Evolutionary conservation across 768 basidiomycete genomes (phyloP), one percentile per base, ranked within the genome.

Genomic region (Hericium erinaceus): DNA sequence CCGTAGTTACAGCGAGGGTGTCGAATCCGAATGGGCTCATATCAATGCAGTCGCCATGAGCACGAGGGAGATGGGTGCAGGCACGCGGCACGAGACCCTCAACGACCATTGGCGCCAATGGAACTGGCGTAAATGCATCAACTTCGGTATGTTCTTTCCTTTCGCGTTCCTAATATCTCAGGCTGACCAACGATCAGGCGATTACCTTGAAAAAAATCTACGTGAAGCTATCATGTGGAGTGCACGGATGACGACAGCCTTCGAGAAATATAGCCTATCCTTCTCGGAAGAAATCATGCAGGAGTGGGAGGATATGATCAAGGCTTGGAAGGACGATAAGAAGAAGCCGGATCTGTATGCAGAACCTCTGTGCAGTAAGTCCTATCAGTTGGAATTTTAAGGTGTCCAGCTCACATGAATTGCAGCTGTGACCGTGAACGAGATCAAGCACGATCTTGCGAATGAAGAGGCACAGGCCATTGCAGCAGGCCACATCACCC

Each of bases 41-140:
- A 56, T 57, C 3, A 64, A 63, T 46, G 50, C 37, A 0, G 16
- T 59, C 9, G 20, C 60, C 7, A 15, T 54, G 3, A 57, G 54
- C 46, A 58, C 58, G 2, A 54, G 57, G 22, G 62, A 66, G 54
- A 66, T 63, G 65, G 48, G 53, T 7, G 41, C 57, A 7, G 55
- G 57, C 18, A 26, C 39, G 20, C 39, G 63, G 2, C 61, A 63
- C 39, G 61, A 58, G 28, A 41, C 44, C 0, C 24, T 59, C 2
- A 54, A 66, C 18, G 60, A 60, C 22, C 68, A 72, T 39, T 66
- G 60, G 57, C 52, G 57, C 3, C 59, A 60, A 15, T 71, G 68
- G 68, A 73, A 73, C 41, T 73, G 65, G 67, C 46, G 20, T 8
- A 70, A 70, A 49, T 52, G 62, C 11, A 49, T 59, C 3, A 37